Conservation (phyloP, 257 asterid species). For the Lycium barbarum region DNA sequence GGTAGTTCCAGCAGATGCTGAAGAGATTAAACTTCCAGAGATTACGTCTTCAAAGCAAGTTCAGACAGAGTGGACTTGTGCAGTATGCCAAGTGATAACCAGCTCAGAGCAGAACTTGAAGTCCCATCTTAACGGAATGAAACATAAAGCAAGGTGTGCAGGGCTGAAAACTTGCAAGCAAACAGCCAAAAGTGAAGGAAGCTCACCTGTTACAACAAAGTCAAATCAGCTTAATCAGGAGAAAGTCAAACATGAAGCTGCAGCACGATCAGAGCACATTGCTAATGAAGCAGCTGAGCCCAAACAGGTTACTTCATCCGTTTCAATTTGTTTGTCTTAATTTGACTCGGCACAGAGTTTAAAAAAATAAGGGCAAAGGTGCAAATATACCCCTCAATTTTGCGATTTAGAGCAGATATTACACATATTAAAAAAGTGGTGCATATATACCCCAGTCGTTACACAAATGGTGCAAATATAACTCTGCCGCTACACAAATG, state of each 20-base stretch:
- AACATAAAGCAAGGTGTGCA: conserved; percentile 36
- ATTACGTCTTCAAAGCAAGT: conserved; percentile 27
- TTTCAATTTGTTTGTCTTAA: no score
- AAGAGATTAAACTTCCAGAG: conserved; percentile 6
- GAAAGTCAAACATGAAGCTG: background rate
- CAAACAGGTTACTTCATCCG: background rate
- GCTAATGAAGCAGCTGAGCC: background rate
- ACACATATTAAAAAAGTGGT: no score
- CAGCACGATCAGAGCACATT: background rate
- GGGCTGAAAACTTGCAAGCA: background rate
- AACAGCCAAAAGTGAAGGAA: background rate
- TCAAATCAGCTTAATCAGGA: background rate
- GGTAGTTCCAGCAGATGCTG: conserved; percentile 29
- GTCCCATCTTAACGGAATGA: conserved; percentile 46
- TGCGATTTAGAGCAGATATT: no score
- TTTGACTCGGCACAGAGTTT: no score
- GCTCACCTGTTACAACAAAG: background rate
- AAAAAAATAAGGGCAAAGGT: no score
- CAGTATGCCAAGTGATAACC: conserved; percentile 42
- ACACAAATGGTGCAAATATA: no score
- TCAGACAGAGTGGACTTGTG: conserved; percentile 52
- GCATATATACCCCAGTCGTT: no score
- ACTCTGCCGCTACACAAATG: no score
- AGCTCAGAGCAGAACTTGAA: conserved; percentile 38
- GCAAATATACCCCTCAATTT: no score